Evolutionary conservation across 202 grass and related monocot genomes (phyloP).

Genomic region (Schoenoplectus triqueter): DNA sequence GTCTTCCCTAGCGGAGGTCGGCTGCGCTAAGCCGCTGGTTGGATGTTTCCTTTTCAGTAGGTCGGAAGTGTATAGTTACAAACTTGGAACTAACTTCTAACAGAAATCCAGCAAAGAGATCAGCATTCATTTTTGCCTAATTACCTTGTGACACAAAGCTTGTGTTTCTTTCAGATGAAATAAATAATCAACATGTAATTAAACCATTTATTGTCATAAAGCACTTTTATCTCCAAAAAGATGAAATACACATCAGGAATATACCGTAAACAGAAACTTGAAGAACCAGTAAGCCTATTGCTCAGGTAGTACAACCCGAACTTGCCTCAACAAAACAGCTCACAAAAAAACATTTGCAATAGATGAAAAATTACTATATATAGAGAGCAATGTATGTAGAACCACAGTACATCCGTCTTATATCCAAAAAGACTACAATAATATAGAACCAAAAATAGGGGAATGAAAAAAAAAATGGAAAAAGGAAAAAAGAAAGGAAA

Average conservation of each 20-base stretch:
- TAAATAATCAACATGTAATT: background rate
- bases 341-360: slow-evolving; percentile 24
- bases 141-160: background rate
- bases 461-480: background rate
- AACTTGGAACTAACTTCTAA: slow-evolving; percentile 1
- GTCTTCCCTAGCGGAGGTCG: too few relatives aligned
- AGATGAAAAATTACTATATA: background rate
- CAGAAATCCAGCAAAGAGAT: background rate
- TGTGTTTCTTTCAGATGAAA: background rate
- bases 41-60: too few relatives aligned
- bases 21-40: too few relatives aligned
- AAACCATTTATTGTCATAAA: background rate
- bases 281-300: background rate
- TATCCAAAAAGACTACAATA: slow-evolving; percentile 15
- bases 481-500: background rate
- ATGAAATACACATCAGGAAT: background rate
- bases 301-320: background rate
- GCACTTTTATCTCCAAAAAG: background rate
- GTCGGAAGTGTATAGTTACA: background rate
- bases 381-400: background rate
- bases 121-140: background rate
- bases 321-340: background rate
- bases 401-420: slow-evolving; percentile 16
- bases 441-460: slow-evolving; percentile 19
- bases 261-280: background rate